These are phyloP conservation scores for Saccharomyces hybrid DNA, from an alignment of 1,139 yeast genomes.

Conservation along the genomic window DNA sequence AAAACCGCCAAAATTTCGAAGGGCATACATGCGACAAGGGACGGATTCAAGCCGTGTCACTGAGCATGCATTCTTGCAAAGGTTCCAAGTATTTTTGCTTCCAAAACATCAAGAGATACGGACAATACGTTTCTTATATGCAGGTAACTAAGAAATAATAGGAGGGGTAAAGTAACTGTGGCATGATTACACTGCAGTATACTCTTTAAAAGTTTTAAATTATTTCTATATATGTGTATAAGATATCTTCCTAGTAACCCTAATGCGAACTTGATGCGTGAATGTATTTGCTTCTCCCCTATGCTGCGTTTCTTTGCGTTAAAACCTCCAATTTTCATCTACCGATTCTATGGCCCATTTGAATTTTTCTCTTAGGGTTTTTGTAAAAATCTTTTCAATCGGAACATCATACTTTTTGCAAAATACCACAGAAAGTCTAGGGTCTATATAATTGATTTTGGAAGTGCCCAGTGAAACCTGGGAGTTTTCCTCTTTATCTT, in stretches of 20 bases:
- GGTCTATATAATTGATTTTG: conserved; percentile 91
- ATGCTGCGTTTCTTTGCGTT: conserved; percentile 5
- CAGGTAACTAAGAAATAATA: neutral
- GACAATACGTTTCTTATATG: neutral
- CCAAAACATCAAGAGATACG: neutral
- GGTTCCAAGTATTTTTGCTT: neutral
- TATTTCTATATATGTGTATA: neutral
- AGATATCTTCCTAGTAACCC: neutral
- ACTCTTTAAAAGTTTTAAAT: neutral
- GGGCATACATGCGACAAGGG: neutral
- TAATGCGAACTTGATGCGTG: neutral
- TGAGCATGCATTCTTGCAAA: neutral
- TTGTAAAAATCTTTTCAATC: conserved; percentile 84
- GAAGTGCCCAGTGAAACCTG: conserved; percentile 91
- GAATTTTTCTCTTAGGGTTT: conserved; percentile 85
- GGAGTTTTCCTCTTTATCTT: conserved; percentile 90
- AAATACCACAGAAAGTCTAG: conserved; percentile 84
- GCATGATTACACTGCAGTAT: neutral
- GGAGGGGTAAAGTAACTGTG: neutral
- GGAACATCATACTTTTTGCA: conserved; percentile 84
- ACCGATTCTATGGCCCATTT: conserved; percentile 94
- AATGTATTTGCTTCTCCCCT: neutral
- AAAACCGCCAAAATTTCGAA: neutral
- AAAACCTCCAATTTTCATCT: conserved; percentile 83
- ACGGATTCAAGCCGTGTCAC: neutral